Base-by-base conservation (phyloP, 2,329 filamentous ascomycete species). In the Mariannaea sp. region DNA sequence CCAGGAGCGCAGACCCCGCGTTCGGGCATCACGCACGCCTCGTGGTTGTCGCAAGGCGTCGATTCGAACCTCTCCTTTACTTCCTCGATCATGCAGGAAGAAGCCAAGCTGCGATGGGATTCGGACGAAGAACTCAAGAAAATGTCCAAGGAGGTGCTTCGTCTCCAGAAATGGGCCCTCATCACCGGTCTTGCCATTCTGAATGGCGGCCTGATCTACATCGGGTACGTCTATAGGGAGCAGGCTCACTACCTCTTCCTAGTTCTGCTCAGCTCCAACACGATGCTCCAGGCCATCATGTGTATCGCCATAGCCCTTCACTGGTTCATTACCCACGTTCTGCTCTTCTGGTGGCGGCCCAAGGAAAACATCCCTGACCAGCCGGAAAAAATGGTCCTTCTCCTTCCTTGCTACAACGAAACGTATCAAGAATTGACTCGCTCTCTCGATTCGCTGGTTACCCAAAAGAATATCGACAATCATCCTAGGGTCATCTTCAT, bases 391-490 rank as follows among this genome's bases (percentile, higher is more conserved):
- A 70, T 79, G 67, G 75, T 79, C 2, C 58, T 78, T 24, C 62
- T 79, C 26, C 66, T 80, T 4, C 77, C 77, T 1, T 80, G 77
- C 64, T 80, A 80, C 64, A 80, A 79, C 57, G 77, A 80, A 58
- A 77, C 74, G 0, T 61, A 66, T 6, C 68, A 77, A 4, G 77
- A 80, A 55, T 63, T 77, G 19, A 70, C 65, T 3, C 68, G 71
- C 2, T 79, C 77, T 0, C 70, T 80, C 0, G 74, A 79, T 51
- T 80, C 77, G 3, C 64, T 80, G 4, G 69, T 78, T 5, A 66
- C 69, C 0, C 77, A 80, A 56, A 70, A 73, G 52, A 68, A 72
- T 3, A 73, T 80, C 16, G 70, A 71, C 1, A 55, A 70, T 3
- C 75, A 80, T 45, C 70, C 73, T 9, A 67, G 72, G 8, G 66